Percentiles rank a stretch among this genome's conserved stretches.
These are phyloP conservation scores for Lactarius hatsudake DNA, from an alignment of 768 basidiomycete genomes.

Conservation along the genomic window DNA sequence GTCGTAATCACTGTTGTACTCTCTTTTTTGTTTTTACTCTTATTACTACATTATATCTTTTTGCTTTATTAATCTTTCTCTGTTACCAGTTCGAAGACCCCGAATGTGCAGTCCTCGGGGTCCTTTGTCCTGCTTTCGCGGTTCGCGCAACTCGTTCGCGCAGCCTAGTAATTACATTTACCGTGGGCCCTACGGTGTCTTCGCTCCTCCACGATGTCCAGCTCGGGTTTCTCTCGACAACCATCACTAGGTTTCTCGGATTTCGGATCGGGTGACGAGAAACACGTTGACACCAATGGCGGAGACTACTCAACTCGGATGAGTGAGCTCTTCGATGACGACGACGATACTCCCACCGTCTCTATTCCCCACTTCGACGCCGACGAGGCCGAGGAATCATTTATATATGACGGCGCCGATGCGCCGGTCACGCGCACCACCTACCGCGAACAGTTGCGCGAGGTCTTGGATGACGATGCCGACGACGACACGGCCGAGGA, in stretches of 20 bases:
- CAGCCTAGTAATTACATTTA: too few relatives aligned
- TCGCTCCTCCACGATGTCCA: conserved; percentile 11
- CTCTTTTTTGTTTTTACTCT: conserved; percentile 23
- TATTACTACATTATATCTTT: conserved; percentile 28
- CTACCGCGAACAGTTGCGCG: conserved; percentile 67
- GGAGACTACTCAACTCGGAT: conserved; percentile 68
- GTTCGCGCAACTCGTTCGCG: neutral
- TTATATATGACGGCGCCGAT: conserved; percentile 74
- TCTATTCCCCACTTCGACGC: conserved; percentile 21
- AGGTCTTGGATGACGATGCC: conserved; percentile 66
- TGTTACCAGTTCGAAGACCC: neutral
- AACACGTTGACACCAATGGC: conserved; percentile 39
- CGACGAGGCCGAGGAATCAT: conserved; percentile 50
- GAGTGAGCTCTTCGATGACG: conserved; percentile 57
- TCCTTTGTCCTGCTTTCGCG: neutral
- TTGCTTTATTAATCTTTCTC: conserved; percentile 20
- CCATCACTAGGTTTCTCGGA: conserved; percentile 39
- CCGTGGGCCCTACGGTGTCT: too few relatives aligned
- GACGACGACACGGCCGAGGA: conserved; percentile 38
- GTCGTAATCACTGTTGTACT: neutral
- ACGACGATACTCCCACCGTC: conserved; percentile 28
- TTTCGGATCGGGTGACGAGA: conserved; percentile 41
- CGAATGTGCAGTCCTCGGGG: neutral
- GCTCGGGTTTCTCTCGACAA: conserved; percentile 16
- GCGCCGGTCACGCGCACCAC: conserved; percentile 46